These are phyloP conservation scores for Podospora didyma DNA, from an alignment of 495 filamentous ascomycete genomes.

Conservation along the genomic window DNA sequence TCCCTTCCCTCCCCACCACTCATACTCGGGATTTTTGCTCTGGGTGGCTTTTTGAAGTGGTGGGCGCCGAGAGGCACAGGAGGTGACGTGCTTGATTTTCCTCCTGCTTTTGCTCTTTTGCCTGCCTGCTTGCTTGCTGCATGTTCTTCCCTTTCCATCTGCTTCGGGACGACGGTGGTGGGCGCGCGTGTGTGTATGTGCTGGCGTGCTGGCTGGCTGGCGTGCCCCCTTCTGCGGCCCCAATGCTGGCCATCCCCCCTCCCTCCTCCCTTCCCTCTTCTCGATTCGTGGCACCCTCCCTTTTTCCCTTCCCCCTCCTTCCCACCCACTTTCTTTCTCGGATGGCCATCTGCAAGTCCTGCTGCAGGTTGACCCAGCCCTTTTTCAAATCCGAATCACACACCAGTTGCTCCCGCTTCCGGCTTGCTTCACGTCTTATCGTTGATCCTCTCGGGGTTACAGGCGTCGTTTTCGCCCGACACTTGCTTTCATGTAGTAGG, in stretches of 20 bases:
- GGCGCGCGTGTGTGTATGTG: background rate
- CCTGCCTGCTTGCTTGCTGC: conserved; percentile 1
- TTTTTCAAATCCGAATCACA: conserved; percentile 1
- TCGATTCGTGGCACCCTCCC: conserved; percentile 17
- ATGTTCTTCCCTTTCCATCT: background rate
- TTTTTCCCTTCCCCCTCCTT: background rate
- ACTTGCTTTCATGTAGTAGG: background rate
- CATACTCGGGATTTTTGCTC: background rate
- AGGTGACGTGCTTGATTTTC: conserved; percentile 21
- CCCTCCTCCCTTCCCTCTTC: conserved; percentile 7
- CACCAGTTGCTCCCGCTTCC: conserved; percentile 4
- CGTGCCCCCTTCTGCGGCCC: conserved; percentile 1
- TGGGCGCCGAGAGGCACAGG: background rate
- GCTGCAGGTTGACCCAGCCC: conserved; percentile 14
- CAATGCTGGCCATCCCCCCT: conserved; percentile 1
- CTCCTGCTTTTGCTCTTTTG: too few relatives aligned
- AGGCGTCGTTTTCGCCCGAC: background rate
- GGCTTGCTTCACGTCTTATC: background rate
- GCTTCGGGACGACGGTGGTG: conserved; percentile 1
- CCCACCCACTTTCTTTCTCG: background rate
- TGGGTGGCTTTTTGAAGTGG: background rate
- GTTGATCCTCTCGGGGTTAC: background rate
- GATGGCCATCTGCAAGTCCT: conserved; percentile 24
- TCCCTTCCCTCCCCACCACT: background rate
- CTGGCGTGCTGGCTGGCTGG: conserved; percentile 3